Percentiles rank a stretch among this genome's conserved stretches.
Evolutionary conservation across 1,284 basidiomycete genomes (phyloP).

Genomic region (Papiliotrema fonsecae): DNA sequence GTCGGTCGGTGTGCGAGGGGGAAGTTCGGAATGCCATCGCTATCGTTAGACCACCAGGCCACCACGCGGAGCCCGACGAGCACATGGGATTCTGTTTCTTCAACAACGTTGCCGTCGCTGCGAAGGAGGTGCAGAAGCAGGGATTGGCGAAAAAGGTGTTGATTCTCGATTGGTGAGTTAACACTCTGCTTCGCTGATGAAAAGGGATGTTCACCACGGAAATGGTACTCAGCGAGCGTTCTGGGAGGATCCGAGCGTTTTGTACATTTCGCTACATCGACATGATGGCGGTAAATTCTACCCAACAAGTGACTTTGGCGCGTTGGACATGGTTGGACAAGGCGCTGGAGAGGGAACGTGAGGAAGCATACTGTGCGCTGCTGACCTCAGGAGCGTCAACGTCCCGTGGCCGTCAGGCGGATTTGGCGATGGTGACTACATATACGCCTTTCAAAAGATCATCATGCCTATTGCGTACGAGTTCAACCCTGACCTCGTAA

Average conservation of each 20-base stretch:
- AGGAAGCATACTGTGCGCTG: constrained; percentile 44
- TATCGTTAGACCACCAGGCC: constrained; percentile 93
- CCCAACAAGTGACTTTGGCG: constrained; percentile 84
- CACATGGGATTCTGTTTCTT: constrained; percentile 99
- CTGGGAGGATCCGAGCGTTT: constrained; percentile 79
- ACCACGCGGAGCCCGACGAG: constrained; percentile 96
- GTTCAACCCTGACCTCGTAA: constrained; percentile 91
- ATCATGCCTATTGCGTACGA: constrained; percentile 97
- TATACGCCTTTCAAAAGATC: constrained; percentile 91
- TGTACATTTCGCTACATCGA: constrained; percentile 96
- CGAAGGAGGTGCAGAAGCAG: constrained; percentile 67
- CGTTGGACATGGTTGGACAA: constrained; percentile 76
- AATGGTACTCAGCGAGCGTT: constrained; percentile 97
- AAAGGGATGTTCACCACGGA: constrained; percentile 99
- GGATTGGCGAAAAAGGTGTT: constrained; percentile 72
- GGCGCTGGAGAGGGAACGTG: constrained; percentile 78
- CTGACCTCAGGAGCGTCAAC: constrained; percentile 70
- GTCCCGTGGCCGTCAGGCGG: constrained; percentile 87
- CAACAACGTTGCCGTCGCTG: constrained; percentile 95
- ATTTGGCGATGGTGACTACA: constrained; percentile 93
- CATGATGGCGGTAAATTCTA: constrained; percentile 90
- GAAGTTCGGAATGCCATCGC: constrained; percentile 85
- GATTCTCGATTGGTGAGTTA: constrained; percentile 86
- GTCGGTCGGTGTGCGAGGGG: constrained; percentile 76
- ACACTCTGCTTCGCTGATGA: not conserved